A percentile compares a stretch with the other conserved stretches of the same genome.
phyloP scores from a whole-genome alignment of 768 basidiomycete species.

The Hericium erinaceus region DNA sequence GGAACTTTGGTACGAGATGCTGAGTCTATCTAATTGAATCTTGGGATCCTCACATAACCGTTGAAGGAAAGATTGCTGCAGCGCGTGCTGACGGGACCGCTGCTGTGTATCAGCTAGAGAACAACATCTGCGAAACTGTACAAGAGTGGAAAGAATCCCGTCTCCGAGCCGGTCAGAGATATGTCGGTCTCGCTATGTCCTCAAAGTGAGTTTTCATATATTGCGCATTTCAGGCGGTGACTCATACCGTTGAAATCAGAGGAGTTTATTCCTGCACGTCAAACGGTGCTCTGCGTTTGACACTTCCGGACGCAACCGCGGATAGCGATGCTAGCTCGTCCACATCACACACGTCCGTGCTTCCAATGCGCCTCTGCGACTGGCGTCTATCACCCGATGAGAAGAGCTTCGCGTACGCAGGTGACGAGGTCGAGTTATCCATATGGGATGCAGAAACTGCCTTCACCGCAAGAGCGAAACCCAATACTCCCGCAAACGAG shows the following conservation, averaged over 20 bases:
- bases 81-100: slow-evolving; percentile 54
- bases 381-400: slow-evolving; percentile 51
- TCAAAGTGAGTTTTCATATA: slow-evolving; percentile 33
- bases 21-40: not conserved
- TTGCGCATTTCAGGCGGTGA: not conserved
- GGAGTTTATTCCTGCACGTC: slow-evolving; percentile 63
- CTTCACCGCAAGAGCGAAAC: slow-evolving; percentile 23
- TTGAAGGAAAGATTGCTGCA: slow-evolving; percentile 55
- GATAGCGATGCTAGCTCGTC: slow-evolving; percentile 11
- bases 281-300: slow-evolving; percentile 60
- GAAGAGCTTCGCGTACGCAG: slow-evolving; percentile 67
- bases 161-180: slow-evolving; percentile 40
- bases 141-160: slow-evolving; percentile 60
- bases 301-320: slow-evolving; percentile 20
- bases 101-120: slow-evolving; percentile 32
- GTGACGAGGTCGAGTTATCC: slow-evolving; percentile 79
- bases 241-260: slow-evolving; percentile 17
- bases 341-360: slow-evolving; percentile 27
- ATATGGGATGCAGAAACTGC: slow-evolving; percentile 68
- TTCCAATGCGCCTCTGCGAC: slow-evolving; percentile 61
- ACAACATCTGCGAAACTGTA: slow-evolving; percentile 29
- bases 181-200: slow-evolving; percentile 49
- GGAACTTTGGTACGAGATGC: slow-evolving; percentile 4
- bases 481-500: slow-evolving; percentile 9
- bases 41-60: slow-evolving; percentile 12